Base-by-base conservation (phyloP, 169 alveolate genomes). In the Plasmodium vinckei region DNA sequence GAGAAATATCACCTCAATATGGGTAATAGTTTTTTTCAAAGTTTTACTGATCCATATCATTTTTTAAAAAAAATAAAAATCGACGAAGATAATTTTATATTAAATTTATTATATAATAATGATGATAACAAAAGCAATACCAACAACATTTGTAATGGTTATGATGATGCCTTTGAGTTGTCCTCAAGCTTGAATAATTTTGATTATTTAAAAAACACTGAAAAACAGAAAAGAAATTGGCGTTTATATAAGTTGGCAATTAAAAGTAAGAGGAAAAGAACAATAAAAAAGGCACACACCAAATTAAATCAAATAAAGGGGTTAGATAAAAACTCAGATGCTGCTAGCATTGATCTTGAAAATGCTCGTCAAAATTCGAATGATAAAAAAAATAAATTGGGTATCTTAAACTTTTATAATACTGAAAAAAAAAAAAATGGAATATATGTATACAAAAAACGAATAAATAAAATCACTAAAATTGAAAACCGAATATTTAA, bases 51-150 rank as follows among this genome's bases (percentile, higher is more conserved):
- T 44, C 63, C 88, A 6, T 77, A 77, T 51, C n/a, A 33, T 59
- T 59, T 64, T 56, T 67, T 79, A 67, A 79, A 79, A 51, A 79
- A 79, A 56, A 42, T 79, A 67, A 79, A 79, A 79, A 79, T 79
- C 15, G 82, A 79, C 23, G 82, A 79, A 79, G 23, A 67, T 19
- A 51, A 79, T 60, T 46, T 79, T 53, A 42, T 79, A 15, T 60
- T 79, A 53, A 79, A 70, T 61, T 53, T 79, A 42, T 53, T 79
- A 23, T 49, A 79, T 61, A 65, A 64, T 15, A 64, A 64, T 67
- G 82, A 33, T 59, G 9, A 67, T 65, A 33, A 4, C 42, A 33
- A 33, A 33, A 33, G 42, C 0, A 33, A 33, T 33, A 5, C 42
- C 7, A 46, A 23, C 39, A 56, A 65, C 33, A 70, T 47, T 17